These are phyloP conservation scores for Zasmidium citrigriseum DNA, from an alignment of 2,329 filamentous ascomycete genomes.

Conservation along the genomic window DNA sequence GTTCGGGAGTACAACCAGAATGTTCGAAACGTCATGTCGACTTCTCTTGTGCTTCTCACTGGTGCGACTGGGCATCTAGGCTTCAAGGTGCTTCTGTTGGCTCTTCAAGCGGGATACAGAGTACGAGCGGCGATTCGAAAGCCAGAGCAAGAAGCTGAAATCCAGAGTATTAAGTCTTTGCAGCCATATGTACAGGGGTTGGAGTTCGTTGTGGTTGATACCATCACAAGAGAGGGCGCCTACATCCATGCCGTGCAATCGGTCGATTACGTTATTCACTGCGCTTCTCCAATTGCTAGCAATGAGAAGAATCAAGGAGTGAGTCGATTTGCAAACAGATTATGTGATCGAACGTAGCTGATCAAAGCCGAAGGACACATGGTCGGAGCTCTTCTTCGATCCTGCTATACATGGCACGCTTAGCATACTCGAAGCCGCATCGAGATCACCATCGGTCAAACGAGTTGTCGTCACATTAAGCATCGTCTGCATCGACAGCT, in stretches of 20 bases:
- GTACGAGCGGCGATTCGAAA: conserved; percentile 21
- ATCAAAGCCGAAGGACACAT: no score
- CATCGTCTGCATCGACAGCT: not conserved
- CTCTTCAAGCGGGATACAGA: conserved; percentile 22
- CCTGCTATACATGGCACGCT: not conserved
- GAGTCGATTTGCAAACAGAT: not conserved
- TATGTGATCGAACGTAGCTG: no score
- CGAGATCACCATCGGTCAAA: not conserved
- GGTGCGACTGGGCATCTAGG: conserved; percentile 34
- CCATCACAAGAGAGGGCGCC: conserved; percentile 31
- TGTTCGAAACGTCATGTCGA: not conserved
- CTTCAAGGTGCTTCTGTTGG: conserved; percentile 25
- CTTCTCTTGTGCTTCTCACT: not conserved
- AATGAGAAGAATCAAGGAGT: not conserved
- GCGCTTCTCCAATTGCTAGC: conserved; percentile 27
- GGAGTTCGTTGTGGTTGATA: conserved; percentile 37
- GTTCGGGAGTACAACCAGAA: no score
- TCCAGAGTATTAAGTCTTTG: not conserved
- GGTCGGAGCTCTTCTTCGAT: not conserved
- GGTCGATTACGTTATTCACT: conserved; percentile 32
- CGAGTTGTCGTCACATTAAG: not conserved
- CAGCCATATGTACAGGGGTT: conserved; percentile 22
- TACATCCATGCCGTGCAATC: conserved; percentile 37
- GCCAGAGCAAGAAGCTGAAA: conserved; percentile 12
- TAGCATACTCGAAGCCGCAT: not conserved